Evolutionary conservation across 768 basidiomycete genomes (phyloP).

Genomic region (Tylopilus vinaceipallidus): DNA sequence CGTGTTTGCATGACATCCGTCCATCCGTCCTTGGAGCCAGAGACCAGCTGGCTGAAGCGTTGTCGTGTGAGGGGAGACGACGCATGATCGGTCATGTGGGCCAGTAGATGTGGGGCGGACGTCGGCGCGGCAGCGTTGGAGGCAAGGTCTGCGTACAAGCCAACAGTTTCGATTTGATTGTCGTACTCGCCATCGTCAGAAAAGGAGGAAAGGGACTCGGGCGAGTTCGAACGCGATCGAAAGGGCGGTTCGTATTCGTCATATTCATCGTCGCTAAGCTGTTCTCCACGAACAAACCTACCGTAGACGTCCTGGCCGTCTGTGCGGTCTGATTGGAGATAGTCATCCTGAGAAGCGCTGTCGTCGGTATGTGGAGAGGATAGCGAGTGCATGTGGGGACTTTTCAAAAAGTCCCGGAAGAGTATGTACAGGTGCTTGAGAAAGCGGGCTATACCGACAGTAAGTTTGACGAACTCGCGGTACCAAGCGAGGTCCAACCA

Average conservation of each 20-base stretch:
- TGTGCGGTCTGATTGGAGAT: constrained; percentile 9
- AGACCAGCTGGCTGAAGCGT: constrained; percentile 41
- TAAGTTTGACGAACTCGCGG: constrained; percentile 38
- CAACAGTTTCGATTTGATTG: constrained; percentile 40
- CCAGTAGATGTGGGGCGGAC: constrained; percentile 48
- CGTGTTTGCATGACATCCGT: constrained; percentile 30
- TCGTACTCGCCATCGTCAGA: constrained; percentile 30
- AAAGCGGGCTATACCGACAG: constrained; percentile 27
- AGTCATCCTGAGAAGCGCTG: constrained; percentile 4
- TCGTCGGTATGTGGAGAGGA: constrained; percentile 8
- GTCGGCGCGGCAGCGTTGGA: constrained; percentile 30
- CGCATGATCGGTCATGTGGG: constrained; percentile 48
- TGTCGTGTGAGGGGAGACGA: constrained; percentile 48
- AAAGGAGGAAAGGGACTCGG: constrained; percentile 23
- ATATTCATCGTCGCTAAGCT: constrained; percentile 48
- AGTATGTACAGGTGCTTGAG: constrained; percentile 20
- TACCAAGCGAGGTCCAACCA: constrained; percentile 42
- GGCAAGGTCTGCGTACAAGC: constrained; percentile 56
- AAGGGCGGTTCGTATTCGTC: constrained; percentile 34
- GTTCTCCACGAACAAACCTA: constrained; percentile 61
- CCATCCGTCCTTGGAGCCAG: constrained; percentile 29
- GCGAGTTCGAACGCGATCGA: constrained; percentile 20
- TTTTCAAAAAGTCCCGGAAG: constrained; percentile 19
- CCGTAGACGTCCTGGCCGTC: constrained; percentile 45
- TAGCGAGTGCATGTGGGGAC: constrained; percentile 8